Evolutionary conservation across 2,329 filamentous ascomycete genomes (phyloP).

Genomic region (Rutstroemia sp.): DNA sequence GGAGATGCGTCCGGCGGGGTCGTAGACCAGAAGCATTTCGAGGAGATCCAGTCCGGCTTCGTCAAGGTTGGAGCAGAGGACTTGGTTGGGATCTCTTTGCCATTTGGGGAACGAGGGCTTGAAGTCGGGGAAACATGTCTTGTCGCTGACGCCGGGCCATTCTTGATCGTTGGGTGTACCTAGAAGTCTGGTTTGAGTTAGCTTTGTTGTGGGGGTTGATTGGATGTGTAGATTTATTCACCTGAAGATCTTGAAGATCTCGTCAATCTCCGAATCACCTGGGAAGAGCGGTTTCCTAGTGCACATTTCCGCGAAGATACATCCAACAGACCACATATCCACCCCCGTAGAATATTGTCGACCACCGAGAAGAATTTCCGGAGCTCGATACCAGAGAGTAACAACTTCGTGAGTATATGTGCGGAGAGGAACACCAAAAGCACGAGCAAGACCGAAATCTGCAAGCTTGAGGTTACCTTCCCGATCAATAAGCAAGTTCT

Average conservation of each 20-base stretch:
- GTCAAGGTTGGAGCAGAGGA: conserved; percentile 67
- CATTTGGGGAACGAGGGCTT: conserved; percentile 90
- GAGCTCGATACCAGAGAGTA: conserved; percentile 86
- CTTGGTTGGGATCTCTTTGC: conserved; percentile 59
- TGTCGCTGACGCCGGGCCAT: conserved; percentile 68
- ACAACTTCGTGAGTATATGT: conserved; percentile 96
- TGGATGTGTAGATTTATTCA: conserved; percentile 33
- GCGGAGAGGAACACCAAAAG: conserved; percentile 82
- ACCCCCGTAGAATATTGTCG: conserved; percentile 91
- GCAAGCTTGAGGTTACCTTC: conserved; percentile 86
- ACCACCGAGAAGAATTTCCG: conserved; percentile 83
- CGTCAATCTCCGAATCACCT: conserved; percentile 86
- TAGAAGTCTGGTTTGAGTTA: conserved; percentile 47
- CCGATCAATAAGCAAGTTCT: conserved; percentile 80
- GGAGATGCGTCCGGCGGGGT: conserved; percentile 78
- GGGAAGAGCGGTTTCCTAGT: conserved; percentile 89
- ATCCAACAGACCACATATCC: conserved; percentile 93
- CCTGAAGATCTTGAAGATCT: conserved; percentile 94
- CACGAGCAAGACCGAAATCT: conserved; percentile 82
- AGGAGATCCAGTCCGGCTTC: conserved; percentile 61
- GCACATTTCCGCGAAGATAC: conserved; percentile 96
- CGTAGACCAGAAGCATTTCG: conserved; percentile 71
- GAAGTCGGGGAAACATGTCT: conserved; percentile 87
- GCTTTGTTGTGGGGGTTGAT: background rate
- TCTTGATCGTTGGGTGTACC: conserved; percentile 75